phyloP scores from a whole-genome alignment of 2,329 filamentous ascomycete genomes.

The Aspergillus sp. region DNA sequence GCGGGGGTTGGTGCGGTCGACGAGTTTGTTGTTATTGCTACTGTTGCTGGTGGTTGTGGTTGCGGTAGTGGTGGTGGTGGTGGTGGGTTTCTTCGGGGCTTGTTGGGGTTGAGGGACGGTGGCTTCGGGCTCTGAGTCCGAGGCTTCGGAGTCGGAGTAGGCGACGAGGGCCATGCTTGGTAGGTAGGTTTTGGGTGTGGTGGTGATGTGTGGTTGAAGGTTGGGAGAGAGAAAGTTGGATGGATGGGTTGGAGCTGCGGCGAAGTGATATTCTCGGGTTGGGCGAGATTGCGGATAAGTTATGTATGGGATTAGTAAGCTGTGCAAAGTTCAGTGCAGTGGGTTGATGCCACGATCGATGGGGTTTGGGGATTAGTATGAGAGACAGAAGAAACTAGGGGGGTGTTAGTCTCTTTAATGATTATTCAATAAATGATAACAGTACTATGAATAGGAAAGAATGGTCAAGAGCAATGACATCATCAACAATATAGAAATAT shows the following conservation, averaged over 20 bases:
- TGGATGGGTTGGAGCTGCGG: not conserved
- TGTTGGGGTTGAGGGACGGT: slow-evolving; percentile 26
- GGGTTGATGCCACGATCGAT: no score
- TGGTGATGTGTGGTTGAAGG: not conserved
- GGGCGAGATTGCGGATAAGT: not conserved
- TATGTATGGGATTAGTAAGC: not conserved
- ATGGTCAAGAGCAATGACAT: not conserved
- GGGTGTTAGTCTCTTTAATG: no score
- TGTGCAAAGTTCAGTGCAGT: not conserved
- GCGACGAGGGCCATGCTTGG: slow-evolving; percentile 73
- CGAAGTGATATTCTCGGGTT: not conserved
- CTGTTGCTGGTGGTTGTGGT: slow-evolving; percentile 18
- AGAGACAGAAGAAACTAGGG: no score
- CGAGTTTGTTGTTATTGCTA: slow-evolving; percentile 42
- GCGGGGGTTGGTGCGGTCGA: slow-evolving; percentile 76
- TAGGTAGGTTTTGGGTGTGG: not conserved
- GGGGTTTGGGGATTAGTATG: no score
- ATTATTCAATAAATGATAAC: no score
- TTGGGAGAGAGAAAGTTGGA: not conserved
- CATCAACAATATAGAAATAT: not conserved
- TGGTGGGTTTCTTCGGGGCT: slow-evolving; percentile 27
- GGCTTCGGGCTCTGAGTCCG: slow-evolving; percentile 58
- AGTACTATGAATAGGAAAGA: no score
- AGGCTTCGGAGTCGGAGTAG: slow-evolving; percentile 77
- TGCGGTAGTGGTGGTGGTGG: slow-evolving; percentile 31